A percentile compares a stretch with the other conserved stretches of the same genome.
These are phyloP conservation scores for Aspergillus hiratsukae DNA, from an alignment of 2,329 filamentous ascomycete genomes.

Conservation along the genomic window DNA sequence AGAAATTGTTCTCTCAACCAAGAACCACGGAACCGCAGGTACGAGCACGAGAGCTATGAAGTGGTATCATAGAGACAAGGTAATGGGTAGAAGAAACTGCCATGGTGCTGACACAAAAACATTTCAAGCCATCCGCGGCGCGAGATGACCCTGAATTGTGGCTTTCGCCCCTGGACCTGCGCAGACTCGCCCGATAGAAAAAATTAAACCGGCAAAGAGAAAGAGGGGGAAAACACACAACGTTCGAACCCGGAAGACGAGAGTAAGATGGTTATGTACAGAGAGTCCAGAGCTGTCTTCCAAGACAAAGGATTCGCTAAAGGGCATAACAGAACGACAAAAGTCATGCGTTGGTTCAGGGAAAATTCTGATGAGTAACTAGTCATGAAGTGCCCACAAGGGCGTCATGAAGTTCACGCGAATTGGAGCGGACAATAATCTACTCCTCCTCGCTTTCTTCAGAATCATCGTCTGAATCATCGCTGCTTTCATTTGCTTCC, in stretches of 20 bases:
- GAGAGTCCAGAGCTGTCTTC: slow-evolving; percentile 11
- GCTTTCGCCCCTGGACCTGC: not conserved
- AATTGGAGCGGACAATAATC: slow-evolving; percentile 7
- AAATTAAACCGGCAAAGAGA: not conserved
- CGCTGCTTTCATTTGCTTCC: slow-evolving; percentile 43
- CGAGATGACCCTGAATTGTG: not conserved
- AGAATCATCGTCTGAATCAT: slow-evolving; percentile 44
- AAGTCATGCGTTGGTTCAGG: not conserved
- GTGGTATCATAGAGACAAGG: slow-evolving; percentile 1
- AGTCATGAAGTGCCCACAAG: not conserved
- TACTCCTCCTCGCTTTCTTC: slow-evolving; percentile 50
- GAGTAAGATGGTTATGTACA: slow-evolving; percentile 18
- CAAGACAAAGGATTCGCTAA: slow-evolving; percentile 8
- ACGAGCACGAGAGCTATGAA: not conserved
- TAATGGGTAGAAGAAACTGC: slow-evolving; percentile 1
- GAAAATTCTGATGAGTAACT: not conserved
- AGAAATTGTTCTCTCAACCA: not conserved
- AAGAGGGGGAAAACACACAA: slow-evolving; percentile 2
- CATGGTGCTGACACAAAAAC: slow-evolving; percentile 7
- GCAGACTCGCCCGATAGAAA: not conserved
- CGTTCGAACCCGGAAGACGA: slow-evolving; percentile 5
- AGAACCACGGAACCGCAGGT: not conserved
- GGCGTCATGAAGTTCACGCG: not conserved
- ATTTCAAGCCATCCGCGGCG: not conserved
- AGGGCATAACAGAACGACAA: slow-evolving; percentile 1